Percentiles rank a stretch among this genome's conserved stretches.
Evolutionary conservation across 2,329 filamentous ascomycete species (phyloP).

Genomic region (Aspergillus candidus): DNA sequence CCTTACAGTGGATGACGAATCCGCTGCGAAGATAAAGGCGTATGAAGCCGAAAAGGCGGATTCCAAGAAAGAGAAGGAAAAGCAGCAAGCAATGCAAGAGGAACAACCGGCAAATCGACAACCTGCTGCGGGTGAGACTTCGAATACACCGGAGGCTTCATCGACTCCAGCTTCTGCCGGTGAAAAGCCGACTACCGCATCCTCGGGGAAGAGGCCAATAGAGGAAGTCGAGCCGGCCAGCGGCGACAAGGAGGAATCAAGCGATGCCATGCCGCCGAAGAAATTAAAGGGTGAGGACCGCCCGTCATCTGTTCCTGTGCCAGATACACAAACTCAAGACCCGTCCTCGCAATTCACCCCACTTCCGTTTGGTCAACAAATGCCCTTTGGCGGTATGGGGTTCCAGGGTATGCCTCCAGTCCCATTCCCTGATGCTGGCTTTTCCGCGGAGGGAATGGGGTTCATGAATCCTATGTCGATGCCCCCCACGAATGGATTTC

Average conservation of each 20-base stretch:
- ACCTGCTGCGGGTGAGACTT: constrained; percentile 9
- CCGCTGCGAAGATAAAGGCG: constrained; percentile 68
- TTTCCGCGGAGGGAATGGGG: constrained; percentile 25
- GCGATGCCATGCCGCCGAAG: constrained; percentile 30
- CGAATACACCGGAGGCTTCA: constrained; percentile 16
- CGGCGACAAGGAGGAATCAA: constrained; percentile 46
- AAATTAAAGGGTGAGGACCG: constrained; percentile 41
- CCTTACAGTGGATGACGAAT: constrained; percentile 74
- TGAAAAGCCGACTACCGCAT: constrained; percentile 23
- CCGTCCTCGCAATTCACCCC: constrained; percentile 11
- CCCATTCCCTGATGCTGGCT: constrained; percentile 31
- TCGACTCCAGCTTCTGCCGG: constrained; percentile 28
- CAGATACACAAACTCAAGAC: constrained; percentile 13
- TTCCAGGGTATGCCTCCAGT: constrained; percentile 27
- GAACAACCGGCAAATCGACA: constrained; percentile 14
- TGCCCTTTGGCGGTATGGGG: constrained; percentile 29
- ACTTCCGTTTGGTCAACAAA: constrained; percentile 29
- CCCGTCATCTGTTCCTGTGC: constrained; percentile 4
- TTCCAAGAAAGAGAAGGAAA: constrained; percentile 40
- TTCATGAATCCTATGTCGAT: constrained; percentile 40
- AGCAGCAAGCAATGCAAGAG: constrained; percentile 26
- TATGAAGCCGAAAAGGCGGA: constrained; percentile 55
- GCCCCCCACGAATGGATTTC: constrained; percentile 25
- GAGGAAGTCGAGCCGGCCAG: constrained; percentile 56
- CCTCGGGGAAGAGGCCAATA: constrained; percentile 72